These are phyloP conservation scores for Tetrahymena malaccensis DNA, from an alignment of 73 alveolate species.

Conservation along the genomic window DNA sequence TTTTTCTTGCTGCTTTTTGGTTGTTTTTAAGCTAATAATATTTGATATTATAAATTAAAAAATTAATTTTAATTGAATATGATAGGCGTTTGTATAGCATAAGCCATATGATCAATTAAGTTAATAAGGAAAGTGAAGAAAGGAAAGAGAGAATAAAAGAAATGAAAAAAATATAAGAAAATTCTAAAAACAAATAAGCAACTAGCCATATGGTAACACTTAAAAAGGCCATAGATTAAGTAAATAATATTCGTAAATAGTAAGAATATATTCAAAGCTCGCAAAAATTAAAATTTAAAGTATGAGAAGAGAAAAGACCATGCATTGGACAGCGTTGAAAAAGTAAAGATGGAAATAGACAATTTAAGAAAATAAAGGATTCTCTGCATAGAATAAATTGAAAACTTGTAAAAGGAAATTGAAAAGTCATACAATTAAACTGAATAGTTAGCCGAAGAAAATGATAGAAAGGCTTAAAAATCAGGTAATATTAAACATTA, in stretches of 20 bases:
- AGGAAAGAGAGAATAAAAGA: conserved; percentile 1
- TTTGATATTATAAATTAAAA: not conserved
- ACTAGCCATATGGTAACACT: not conserved
- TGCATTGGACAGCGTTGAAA: conserved; percentile 6
- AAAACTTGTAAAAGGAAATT: not conserved
- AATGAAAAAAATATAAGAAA: not conserved
- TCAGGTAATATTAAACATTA: not conserved
- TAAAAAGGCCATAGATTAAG: not conserved
- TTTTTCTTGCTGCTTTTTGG: not conserved
- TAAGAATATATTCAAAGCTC: not conserved
- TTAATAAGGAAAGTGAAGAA: conserved; percentile 2
- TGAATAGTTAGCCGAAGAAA: not conserved
- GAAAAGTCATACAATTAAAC: not conserved
- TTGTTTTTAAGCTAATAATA: not conserved
- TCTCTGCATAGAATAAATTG: not conserved
- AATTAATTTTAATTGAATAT: not conserved
- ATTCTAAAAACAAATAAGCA: not conserved
- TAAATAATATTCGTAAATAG: not conserved
- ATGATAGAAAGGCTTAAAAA: conserved; percentile 2
- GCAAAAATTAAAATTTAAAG: conserved; percentile 4
- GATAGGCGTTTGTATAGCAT: not conserved
- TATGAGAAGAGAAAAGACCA: conserved; percentile 19
- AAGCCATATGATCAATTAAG: conserved; percentile 6
- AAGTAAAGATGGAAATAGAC: conserved; percentile 12
- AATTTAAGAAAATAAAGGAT: conserved; percentile 3